Conservation (phyloP, 164 flowering plant genomes). For the grape (Vitis vinifera) region DNA sequence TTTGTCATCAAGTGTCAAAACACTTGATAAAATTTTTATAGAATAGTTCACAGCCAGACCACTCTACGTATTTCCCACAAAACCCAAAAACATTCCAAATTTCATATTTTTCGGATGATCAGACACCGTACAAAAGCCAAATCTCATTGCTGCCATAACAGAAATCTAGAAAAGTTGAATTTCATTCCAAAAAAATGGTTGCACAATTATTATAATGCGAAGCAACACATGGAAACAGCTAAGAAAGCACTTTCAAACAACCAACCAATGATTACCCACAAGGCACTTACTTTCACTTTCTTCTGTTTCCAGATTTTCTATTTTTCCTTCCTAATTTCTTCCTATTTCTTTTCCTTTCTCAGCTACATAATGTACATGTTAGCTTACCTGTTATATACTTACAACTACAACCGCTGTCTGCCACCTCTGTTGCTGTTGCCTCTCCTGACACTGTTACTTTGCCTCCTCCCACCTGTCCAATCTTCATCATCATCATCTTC, state of each 20-base stretch:
- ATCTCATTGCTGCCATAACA: too few species aligned
- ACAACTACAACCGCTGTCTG: slow-evolving; percentile 44
- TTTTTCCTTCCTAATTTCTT: slow-evolving; percentile 9
- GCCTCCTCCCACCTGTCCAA: slow-evolving; percentile 42
- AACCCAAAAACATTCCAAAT: not conserved
- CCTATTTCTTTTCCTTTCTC: slow-evolving; percentile 12
- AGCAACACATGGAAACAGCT: slow-evolving; percentile 19
- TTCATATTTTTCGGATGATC: not conserved
- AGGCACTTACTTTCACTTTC: not conserved
- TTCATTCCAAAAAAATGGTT: slow-evolving; percentile 9
- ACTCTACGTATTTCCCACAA: too few species aligned
- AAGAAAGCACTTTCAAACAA: not conserved
- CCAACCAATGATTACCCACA: too few species aligned
- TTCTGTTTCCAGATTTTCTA: slow-evolving; percentile 16
- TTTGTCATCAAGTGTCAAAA: too few species aligned
- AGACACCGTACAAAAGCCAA: not conserved
- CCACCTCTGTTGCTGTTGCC: slow-evolving; percentile 31
- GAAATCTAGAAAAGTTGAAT: not conserved
- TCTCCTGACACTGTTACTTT: slow-evolving; percentile 44
- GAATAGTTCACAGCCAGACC: too few species aligned
- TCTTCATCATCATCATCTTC: slow-evolving; percentile 46
- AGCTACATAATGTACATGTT: slow-evolving; percentile 49
- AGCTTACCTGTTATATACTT: slow-evolving; percentile 36
- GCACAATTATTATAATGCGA: not conserved
- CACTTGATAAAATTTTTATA: too few species aligned